A percentile compares a stretch with the other conserved stretches of the same genome.
These are phyloP conservation scores for Wickerhamomyces bovis DNA, from an alignment of 805 yeast species.

Conservation along the genomic window DNA sequence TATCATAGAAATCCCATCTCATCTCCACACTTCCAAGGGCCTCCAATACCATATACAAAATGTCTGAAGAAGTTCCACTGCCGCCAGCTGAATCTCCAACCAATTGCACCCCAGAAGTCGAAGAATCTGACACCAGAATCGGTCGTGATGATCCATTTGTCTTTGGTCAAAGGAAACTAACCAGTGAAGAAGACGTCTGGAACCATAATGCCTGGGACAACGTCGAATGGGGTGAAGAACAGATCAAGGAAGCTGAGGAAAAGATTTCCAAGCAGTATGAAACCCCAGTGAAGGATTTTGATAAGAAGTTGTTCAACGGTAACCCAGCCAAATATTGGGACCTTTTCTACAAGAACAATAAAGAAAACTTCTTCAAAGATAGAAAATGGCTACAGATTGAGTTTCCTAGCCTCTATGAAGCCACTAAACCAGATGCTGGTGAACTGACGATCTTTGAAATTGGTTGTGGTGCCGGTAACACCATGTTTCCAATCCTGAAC, in stretches of 20 bases:
- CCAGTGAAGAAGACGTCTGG: conserved; percentile 77
- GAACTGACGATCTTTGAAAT: conserved; percentile 75
- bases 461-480: conserved; percentile 98
- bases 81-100: neutral
- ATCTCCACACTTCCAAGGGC: neutral
- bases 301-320: conserved; percentile 67
- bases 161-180: conserved; percentile 81
- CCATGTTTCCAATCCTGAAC: conserved; percentile 82
- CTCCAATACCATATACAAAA: neutral
- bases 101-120: neutral
- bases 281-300: conserved; percentile 82
- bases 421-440: conserved; percentile 68
- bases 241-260: conserved; percentile 64
- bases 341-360: conserved; percentile 82
- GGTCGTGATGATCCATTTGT: conserved; percentile 88
- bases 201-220: conserved; percentile 92
- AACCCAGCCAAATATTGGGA: conserved; percentile 97
- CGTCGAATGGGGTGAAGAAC: conserved; percentile 96
- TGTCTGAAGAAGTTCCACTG: neutral
- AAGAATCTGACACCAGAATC: conserved; percentile 39
- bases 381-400: conserved; percentile 94
- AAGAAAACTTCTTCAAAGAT: conserved; percentile 92
- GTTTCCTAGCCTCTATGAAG: conserved; percentile 78
- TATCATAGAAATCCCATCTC: neutral
- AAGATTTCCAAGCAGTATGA: conserved; percentile 71